Percentiles rank a stretch among this genome's conserved stretches.
Evolutionary conservation across 2,329 filamentous ascomycete species (phyloP).

Genomic region (Aspergillus sergii): DNA sequence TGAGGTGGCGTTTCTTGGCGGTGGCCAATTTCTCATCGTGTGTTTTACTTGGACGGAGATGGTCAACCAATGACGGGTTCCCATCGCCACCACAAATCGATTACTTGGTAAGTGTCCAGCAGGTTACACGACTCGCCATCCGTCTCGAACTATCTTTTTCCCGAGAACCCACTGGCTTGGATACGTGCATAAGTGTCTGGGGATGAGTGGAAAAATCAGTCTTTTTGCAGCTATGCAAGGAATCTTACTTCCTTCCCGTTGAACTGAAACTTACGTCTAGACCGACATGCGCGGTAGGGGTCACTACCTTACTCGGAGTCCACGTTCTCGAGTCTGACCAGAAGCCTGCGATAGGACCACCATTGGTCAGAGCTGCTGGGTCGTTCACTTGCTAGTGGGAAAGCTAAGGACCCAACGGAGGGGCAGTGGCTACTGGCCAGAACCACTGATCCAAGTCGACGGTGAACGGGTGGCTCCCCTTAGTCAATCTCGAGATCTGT

Average conservation of each 20-base stretch:
- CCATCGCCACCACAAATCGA: neutral
- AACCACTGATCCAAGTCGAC: neutral
- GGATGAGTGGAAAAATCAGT: no score
- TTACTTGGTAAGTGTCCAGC: no score
- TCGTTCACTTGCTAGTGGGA: neutral
- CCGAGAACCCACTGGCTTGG: neutral
- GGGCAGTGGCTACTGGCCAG: neutral
- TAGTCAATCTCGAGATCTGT: neutral
- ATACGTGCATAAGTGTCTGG: neutral
- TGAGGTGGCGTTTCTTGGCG: slow-evolving; percentile 24
- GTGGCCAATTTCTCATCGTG: slow-evolving; percentile 14
- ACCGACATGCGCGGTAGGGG: neutral
- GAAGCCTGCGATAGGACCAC: neutral
- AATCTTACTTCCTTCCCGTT: neutral
- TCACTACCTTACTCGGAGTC: neutral
- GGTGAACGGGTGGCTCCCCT: neutral
- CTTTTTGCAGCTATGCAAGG: neutral
- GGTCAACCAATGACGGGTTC: neutral
- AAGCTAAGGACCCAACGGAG: neutral
- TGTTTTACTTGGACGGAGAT: neutral
- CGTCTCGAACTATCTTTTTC: neutral
- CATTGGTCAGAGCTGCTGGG: neutral
- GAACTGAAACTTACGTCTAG: neutral
- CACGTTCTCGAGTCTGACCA: neutral
- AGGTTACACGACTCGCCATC: neutral